Evolutionary conservation across 345 rosid genomes (phyloP).

Genomic region (Pistacia vera): DNA sequence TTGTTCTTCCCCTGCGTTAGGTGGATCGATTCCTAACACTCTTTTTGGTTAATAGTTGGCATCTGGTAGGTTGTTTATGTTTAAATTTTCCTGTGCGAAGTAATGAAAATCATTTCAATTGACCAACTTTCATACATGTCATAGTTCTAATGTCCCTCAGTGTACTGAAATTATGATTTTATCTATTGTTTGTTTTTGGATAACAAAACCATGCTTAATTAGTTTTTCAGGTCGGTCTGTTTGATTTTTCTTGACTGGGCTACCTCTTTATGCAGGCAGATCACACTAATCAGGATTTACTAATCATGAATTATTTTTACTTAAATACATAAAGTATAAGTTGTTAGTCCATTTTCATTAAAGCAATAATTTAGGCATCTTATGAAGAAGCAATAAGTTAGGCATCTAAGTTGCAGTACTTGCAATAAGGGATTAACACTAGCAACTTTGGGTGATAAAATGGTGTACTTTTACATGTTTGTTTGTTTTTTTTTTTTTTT

Average conservation of each 20-base stretch:
- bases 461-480: no score
- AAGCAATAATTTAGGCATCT: neutral
- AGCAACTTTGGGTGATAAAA: no score
- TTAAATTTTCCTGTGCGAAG: neutral
- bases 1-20: no score
- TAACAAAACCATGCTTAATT: neutral
- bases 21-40: no score
- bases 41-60: conserved; percentile 13
- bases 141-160: neutral
- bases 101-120: conserved; percentile 1
- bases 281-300: neutral
- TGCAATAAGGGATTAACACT: no score
- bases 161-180: neutral
- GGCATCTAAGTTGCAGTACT: no score
- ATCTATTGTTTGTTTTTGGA: neutral
- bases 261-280: neutral
- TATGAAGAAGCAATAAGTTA: no score
- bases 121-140: conserved; percentile 9
- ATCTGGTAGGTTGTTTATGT: conserved; percentile 11
- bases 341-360: neutral
- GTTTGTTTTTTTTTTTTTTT: no score
- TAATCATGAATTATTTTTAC: neutral
- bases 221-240: neutral
- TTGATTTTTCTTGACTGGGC: neutral
- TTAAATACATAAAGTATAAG: neutral